A percentile compares a stretch with the other conserved stretches of the same genome.
Evolutionary conservation across 306 rosid genomes (phyloP).

Genomic region (Canavalia gladiata): DNA sequence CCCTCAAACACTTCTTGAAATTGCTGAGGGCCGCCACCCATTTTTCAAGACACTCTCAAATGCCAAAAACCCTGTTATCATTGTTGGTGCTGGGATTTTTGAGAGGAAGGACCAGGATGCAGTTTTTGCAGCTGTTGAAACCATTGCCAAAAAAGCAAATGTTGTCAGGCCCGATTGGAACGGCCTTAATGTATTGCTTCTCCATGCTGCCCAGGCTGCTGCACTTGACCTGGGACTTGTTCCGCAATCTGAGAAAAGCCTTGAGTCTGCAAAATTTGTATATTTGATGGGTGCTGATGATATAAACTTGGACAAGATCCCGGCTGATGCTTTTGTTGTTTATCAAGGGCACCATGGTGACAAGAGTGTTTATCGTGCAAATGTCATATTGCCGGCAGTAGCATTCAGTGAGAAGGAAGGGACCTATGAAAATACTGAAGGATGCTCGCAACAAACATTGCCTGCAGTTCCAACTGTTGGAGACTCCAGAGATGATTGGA

Average conservation of each 20-base stretch:
- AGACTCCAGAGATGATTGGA: slow-evolving; percentile 99
- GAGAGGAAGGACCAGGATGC: slow-evolving; percentile 95
- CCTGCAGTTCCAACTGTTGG: slow-evolving; percentile 99
- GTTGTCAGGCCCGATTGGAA: slow-evolving; percentile 93
- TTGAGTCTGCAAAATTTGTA: slow-evolving; percentile 85
- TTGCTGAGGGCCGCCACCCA: slow-evolving; percentile 87
- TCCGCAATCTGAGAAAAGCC: slow-evolving; percentile 82
- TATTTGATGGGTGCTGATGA: slow-evolving; percentile 99
- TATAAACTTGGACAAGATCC: slow-evolving; percentile 71
- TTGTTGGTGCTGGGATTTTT: slow-evolving; percentile 87
- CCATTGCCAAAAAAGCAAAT: slow-evolving; percentile 68
- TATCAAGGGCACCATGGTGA: slow-evolving; percentile 99
- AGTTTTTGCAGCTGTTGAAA: slow-evolving; percentile 72
- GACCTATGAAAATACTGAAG: slow-evolving; percentile 91
- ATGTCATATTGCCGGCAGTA: slow-evolving; percentile 83
- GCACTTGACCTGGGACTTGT: slow-evolving; percentile 99
- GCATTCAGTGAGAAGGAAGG: slow-evolving; percentile 99
- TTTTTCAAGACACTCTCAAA: slow-evolving; percentile 66
- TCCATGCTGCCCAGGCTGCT: slow-evolving; percentile 96
- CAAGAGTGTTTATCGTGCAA: slow-evolving; percentile 86
- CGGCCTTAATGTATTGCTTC: slow-evolving; percentile 90
- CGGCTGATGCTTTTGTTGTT: slow-evolving; percentile 89
- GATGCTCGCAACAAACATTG: slow-evolving; percentile 86
- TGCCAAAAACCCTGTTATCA: slow-evolving; percentile 88
- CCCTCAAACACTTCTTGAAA: slow-evolving; percentile 85